Conservation (phyloP, 441 rosid species). For the Brassica hybrid region DNA sequence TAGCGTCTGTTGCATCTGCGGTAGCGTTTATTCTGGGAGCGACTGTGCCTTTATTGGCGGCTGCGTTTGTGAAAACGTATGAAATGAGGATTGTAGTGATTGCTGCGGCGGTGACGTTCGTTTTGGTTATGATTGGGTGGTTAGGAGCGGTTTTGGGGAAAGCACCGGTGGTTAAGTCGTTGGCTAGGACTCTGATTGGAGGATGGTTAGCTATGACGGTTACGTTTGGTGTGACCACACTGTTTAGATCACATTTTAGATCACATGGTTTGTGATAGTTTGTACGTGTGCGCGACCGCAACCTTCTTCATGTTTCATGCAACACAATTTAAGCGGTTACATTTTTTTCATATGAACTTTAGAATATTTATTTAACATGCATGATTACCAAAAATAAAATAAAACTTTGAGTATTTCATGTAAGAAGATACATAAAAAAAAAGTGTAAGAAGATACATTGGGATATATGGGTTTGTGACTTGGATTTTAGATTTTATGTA, state of each 20-base stretch:
- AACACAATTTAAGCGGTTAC: conserved; percentile 34
- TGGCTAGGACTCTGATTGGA: conserved; percentile 71
- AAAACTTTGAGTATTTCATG: too few relatives aligned
- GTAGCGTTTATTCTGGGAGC: conserved; percentile 79
- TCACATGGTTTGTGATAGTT: conserved; percentile 54
- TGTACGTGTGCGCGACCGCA: conserved; percentile 22
- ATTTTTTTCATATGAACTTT: conserved; percentile 6
- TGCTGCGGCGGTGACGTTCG: conserved; percentile 57
- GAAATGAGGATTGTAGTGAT: conserved; percentile 58
- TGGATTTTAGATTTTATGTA: background rate
- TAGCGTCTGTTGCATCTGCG: conserved; percentile 81
- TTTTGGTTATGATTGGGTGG: conserved; percentile 69
- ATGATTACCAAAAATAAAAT: too few relatives aligned
- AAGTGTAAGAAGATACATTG: too few relatives aligned
- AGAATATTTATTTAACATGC: background rate
- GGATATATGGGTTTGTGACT: background rate
- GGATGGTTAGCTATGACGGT: conserved; percentile 92
- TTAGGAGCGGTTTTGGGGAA: conserved; percentile 80
- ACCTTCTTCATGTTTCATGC: conserved; percentile 36
- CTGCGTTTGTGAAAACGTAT: conserved; percentile 65
- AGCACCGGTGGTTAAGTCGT: conserved; percentile 60
- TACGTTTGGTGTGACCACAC: conserved; percentile 74
- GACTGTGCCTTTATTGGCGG: conserved; percentile 74
- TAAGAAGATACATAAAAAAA: too few relatives aligned
- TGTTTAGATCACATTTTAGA: conserved; percentile 66